Evolutionary conservation across 192 early-diverging fungal genomes (phyloP), one percentile per base, ranked within the genome.

Genomic region (Ambispora gerdemannii): DNA sequence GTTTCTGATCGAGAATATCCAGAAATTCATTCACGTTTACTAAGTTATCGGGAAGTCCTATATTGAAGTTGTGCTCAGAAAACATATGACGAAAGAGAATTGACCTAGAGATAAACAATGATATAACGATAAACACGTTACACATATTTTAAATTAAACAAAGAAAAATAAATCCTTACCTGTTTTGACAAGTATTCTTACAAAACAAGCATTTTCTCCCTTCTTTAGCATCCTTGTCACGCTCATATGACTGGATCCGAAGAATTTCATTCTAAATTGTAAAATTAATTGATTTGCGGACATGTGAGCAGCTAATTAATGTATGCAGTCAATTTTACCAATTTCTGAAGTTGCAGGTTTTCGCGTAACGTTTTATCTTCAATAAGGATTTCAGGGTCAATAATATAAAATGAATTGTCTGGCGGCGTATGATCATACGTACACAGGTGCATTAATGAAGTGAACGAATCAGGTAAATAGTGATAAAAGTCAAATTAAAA

Each of bases 201-300:
- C 95, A 97, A 79, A 97, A 97, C n/a, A 97, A 78, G 76, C 95
- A 97, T 70, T 95, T 93, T 72, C 88, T 81, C 38, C 88, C 83
- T 47, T 75, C 59, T 30, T 80, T 86, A 0, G 90, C 85, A 50
- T 88, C 88, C 38, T 82, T 75, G 19, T 84, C 83, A 15, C 90
- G 82, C 74, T 93, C 92, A 58, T 75, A 75, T 34, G 89, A 89
- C 74, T 95, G 95, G 2, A 81, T 76, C 38, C 83, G 78, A 55
- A 95, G 76, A 56, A 94, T 86, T 59, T 89, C 86, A 30, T 87
- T 86, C 79, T 77, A 65, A 20, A 65, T 33, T 13, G 25, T 35
- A 63, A 63, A 11, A 25, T 31, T 13, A 24, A 33, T 30, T 60
- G 33, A 33, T 34, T 30, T 17, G 19, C 15, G 4, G n/a, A n/a